A percentile compares a stretch with the other conserved stretches of the same genome.
These are phyloP conservation scores for Aphanocladium album DNA, from an alignment of 2,329 filamentous ascomycete species.

Conservation along the genomic window DNA sequence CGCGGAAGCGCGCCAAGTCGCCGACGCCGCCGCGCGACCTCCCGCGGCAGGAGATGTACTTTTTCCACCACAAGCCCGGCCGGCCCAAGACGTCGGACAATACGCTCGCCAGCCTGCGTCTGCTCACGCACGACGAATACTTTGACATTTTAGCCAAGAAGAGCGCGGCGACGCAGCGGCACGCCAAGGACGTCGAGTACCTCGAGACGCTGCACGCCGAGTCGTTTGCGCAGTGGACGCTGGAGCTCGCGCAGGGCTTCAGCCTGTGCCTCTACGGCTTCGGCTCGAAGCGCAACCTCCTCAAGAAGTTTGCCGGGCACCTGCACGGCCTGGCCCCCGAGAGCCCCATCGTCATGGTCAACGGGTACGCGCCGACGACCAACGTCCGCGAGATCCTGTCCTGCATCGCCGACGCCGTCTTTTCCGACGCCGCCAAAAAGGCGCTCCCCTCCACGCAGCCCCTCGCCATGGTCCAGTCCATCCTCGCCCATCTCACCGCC, in stretches of 20 bases:
- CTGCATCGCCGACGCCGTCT: conserved; percentile 50
- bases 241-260: conserved; percentile 83
- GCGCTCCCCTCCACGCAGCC: background rate
- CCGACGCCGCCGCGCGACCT: conserved; percentile 78
- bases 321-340: conserved; percentile 37
- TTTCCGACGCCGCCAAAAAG: conserved; percentile 38
- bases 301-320: conserved; percentile 70
- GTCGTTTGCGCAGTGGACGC: conserved; percentile 86
- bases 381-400: conserved; percentile 64
- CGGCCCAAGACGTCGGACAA: conserved; percentile 81
- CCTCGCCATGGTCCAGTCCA: conserved; percentile 7
- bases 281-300: conserved; percentile 76
- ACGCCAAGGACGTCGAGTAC: conserved; percentile 63
- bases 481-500: conserved; percentile 32
- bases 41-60: conserved; percentile 85
- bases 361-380: conserved; percentile 70
- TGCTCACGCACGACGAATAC: conserved; percentile 90
- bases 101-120: conserved; percentile 65
- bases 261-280: conserved; percentile 89
- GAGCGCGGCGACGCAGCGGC: conserved; percentile 48
- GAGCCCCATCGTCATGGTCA: conserved; percentile 68
- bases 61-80: conserved; percentile 83
- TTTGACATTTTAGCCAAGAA: conserved; percentile 55
- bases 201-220: conserved; percentile 70
- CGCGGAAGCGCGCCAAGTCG: conserved; percentile 43